Percentiles rank a stretch among this genome's conserved stretches.
Conservation (phyloP, 164 flowering plant genomes). For the Umbilicus rupestris region DNA sequence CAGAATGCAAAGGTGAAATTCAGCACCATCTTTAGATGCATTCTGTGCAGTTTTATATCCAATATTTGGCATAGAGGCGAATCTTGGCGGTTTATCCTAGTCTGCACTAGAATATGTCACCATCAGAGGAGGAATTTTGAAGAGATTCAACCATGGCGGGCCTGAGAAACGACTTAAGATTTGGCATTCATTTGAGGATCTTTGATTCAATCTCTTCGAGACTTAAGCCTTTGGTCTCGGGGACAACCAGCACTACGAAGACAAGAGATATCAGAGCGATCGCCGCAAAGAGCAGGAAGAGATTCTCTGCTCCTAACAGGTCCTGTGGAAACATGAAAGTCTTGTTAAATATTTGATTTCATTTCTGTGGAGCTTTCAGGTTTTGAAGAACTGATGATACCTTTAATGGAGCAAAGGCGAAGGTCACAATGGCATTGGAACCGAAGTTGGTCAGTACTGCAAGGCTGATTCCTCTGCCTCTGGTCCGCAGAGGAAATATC, state of each 20-base stretch:
- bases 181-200: slow-evolving; percentile 23
- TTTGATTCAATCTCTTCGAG: slow-evolving; percentile 38
- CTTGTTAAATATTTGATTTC: not conserved
- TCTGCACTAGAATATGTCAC: too few relatives aligned
- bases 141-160: not conserved
- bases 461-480: slow-evolving; percentile 89
- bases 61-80: too few relatives aligned
- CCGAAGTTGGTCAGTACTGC: slow-evolving; percentile 94
- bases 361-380: not conserved
- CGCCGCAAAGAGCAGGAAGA: slow-evolving; percentile 73
- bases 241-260: slow-evolving; percentile 47
- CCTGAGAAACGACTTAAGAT: not conserved
- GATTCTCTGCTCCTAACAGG: slow-evolving; percentile 67
- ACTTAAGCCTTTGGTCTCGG: slow-evolving; percentile 94
- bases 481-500: slow-evolving; percentile 81
- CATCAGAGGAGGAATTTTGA: too few relatives aligned
- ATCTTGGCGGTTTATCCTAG: too few relatives aligned
- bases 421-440: slow-evolving; percentile 84
- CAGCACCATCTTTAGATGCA: too few relatives aligned
- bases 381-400: slow-evolving; percentile 22
- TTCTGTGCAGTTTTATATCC: too few relatives aligned
- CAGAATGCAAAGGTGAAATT: too few relatives aligned
- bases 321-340: slow-evolving; percentile 41
- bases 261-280: slow-evolving; percentile 62
- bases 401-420: slow-evolving; percentile 89